Conservation (phyloP, 2,329 filamentous ascomycete species). For the Calonectria pauciramosa region DNA sequence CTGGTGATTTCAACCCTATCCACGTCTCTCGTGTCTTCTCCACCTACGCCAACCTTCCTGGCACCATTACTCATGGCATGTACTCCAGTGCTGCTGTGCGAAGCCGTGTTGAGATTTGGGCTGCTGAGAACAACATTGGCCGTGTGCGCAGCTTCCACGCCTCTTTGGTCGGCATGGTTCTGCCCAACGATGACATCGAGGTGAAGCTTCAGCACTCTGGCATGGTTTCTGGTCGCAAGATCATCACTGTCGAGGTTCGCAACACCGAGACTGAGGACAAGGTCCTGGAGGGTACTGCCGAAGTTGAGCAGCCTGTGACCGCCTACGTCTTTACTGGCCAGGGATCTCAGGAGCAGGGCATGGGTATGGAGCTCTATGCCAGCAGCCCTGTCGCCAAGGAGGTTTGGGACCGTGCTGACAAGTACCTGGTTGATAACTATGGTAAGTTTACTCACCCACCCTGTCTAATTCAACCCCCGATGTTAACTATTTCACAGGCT, state of each 20-base stretch:
- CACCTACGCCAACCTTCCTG: slow-evolving; percentile 93
- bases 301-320: slow-evolving; percentile 97
- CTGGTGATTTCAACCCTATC: slow-evolving; percentile 98
- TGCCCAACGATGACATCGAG: slow-evolving; percentile 94
- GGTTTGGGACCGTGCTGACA: slow-evolving; percentile 98
- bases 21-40: slow-evolving; percentile 98
- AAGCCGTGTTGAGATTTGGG: slow-evolving; percentile 98
- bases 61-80: slow-evolving; percentile 99
- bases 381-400: slow-evolving; percentile 95
- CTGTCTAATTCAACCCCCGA: not conserved
- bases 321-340: slow-evolving; percentile 99
- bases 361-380: slow-evolving; percentile 99
- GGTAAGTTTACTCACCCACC: slow-evolving; percentile 67
- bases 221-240: slow-evolving; percentile 98
- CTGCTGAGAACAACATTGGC: slow-evolving; percentile 97
- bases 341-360: slow-evolving; percentile 98
- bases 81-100: slow-evolving; percentile 98
- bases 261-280: slow-evolving; percentile 98
- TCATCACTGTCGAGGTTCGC: slow-evolving; percentile 97
- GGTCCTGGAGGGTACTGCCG: slow-evolving; percentile 93
- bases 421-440: slow-evolving; percentile 98
- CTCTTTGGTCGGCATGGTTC: slow-evolving; percentile 97
- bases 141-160: slow-evolving; percentile 98
- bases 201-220: slow-evolving; percentile 97
- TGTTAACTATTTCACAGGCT: slow-evolving; percentile 66